Evolutionary conservation across 768 basidiomycete species (phyloP), one percentile per base, ranked within the genome.

Genomic region (Lactifluus subvellereus): DNA sequence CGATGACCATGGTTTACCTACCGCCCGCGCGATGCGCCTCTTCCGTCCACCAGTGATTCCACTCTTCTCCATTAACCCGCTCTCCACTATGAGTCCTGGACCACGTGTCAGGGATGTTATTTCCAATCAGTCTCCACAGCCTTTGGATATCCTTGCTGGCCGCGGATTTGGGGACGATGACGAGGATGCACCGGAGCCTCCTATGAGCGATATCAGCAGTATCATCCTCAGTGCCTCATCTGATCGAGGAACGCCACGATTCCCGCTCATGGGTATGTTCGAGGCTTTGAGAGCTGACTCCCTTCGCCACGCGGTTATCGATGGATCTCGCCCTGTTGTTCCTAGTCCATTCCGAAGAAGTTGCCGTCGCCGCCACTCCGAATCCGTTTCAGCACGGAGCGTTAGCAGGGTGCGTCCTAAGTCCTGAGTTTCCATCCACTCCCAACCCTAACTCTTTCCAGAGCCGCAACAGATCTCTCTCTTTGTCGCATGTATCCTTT

Each of bases 1-100:
- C n/a, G 88, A 87, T 58, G 81, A 84, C 9, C 81, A 84, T 63
- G 84, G 86, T 59, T 76, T 89, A 6, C 87, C 85, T 32, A 91
- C 89, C 60, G 83, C 83, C n/a, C 84, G 83, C 59, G 87, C 88
- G 27, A 87, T 90, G 84, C 77, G 78, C 62, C 77, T 88, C 50
- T 88, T 90, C 77, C 82, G 77, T 68, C 81, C 85, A 66, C 90
- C 89, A 8, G 80, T 78, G 20, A 72, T 73, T 18, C 80, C 87
- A 47, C 82, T 82, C 32, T 82, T 58, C 40, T 67, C 75, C 33
- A 87, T 91, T 74, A 81, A 91, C 62, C 89, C 89, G 54, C 74
- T 86, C 70, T 89, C 86, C n/a, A 90, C 87, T 8, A 79, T 91
- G 70, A 85, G 83, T 62, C 83, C 84, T 0, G 74, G 76, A 43